A percentile compares a stretch with the other conserved stretches of the same genome.
phyloP scores from a whole-genome alignment of 1,284 basidiomycete genomes.

The Lignosus rhinocerotis region DNA sequence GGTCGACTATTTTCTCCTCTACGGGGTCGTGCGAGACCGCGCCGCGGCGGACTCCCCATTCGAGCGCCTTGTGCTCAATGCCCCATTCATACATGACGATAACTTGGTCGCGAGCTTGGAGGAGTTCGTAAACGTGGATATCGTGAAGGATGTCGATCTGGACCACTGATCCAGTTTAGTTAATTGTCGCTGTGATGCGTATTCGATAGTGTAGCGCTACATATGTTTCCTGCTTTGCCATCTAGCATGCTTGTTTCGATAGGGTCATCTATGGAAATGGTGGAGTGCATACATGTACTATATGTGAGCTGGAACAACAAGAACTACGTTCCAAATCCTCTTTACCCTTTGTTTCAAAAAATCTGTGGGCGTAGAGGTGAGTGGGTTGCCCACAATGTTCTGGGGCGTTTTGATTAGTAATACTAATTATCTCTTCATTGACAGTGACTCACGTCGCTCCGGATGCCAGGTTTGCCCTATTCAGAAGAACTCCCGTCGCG shows the following conservation, averaged over 20 bases:
- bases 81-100: conserved; percentile 27
- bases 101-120: conserved; percentile 21
- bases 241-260: neutral
- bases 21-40: conserved; percentile 26
- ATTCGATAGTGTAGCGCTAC: conserved; percentile 6
- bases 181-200: neutral
- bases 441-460: no score
- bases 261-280: neutral
- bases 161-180: conserved; percentile 15
- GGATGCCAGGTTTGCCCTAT: no score
- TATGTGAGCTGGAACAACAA: neutral
- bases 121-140: conserved; percentile 28
- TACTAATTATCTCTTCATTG: no score
- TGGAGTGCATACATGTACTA: neutral
- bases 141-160: conserved; percentile 25
- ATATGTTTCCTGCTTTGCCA: neutral
- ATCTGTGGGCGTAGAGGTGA: no score
- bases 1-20: conserved; percentile 26
- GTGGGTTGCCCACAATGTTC: no score
- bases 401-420: no score
- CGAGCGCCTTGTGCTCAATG: conserved; percentile 27
- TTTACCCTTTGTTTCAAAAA: no score
- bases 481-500: neutral
- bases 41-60: conserved; percentile 23
- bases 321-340: no score